Conservation (phyloP, 129 eudicot species). For the Escallonia rubra region DNA sequence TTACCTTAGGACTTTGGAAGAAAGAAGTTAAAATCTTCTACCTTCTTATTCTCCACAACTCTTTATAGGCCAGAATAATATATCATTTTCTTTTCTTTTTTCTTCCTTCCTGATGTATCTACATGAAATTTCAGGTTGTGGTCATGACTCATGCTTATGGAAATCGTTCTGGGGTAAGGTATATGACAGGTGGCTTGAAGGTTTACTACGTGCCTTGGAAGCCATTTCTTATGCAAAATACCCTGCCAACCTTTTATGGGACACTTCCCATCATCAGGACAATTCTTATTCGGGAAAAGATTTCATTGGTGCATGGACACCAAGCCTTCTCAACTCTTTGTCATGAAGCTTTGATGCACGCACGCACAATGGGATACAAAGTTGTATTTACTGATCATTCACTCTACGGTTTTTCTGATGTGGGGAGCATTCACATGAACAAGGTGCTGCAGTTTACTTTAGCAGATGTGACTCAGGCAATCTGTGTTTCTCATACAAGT, state of each 20-base stretch:
- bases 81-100: too few relatives aligned
- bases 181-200: conserved; percentile 90
- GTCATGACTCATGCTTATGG: conserved; percentile 94
- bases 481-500: conserved; percentile 98
- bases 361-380: conserved; percentile 96
- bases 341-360: conserved; percentile 96
- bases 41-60: too few relatives aligned
- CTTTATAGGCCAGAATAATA: too few relatives aligned
- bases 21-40: too few relatives aligned
- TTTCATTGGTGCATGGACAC: conserved; percentile 90
- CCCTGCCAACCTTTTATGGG: conserved; percentile 82
- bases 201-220: conserved; percentile 96
- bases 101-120: background rate
- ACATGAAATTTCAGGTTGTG: conserved; percentile 49
- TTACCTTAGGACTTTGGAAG: too few relatives aligned
- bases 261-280: conserved; percentile 87
- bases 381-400: conserved; percentile 98
- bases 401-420: conserved; percentile 95
- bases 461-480: conserved; percentile 94
- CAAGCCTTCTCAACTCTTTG: conserved; percentile 98
- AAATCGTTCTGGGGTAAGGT: conserved; percentile 89
- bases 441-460: conserved; percentile 90
- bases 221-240: conserved; percentile 90
- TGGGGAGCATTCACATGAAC: conserved; percentile 96
- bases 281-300: conserved; percentile 76